Percentiles rank a stretch among this genome's conserved stretches.
phyloP scores from a whole-genome alignment of 148 eudicot species.

The Chenopodium quinoa region DNA sequence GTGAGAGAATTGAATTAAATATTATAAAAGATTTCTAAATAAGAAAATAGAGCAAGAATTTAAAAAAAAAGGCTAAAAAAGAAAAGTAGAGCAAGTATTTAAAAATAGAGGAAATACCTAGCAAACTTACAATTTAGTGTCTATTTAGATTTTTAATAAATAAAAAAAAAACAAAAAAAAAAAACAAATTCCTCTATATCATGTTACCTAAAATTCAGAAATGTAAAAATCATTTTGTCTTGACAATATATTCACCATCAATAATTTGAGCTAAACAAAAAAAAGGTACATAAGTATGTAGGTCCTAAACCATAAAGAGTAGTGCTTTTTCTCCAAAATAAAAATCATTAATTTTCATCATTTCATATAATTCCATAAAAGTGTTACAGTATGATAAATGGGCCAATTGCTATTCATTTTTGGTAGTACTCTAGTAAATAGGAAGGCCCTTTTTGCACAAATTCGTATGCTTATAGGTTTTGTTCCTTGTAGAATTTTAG shows the following conservation, averaged over 20 bases:
- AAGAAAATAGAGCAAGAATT: too few relatives aligned
- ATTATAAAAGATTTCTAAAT: too few relatives aligned
- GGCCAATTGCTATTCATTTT: neutral
- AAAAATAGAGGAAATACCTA: too few relatives aligned
- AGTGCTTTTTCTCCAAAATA: slow-evolving; percentile 2
- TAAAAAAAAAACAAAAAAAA: too few relatives aligned
- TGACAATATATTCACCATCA: neutral
- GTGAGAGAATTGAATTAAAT: too few relatives aligned
- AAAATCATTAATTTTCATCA: neutral
- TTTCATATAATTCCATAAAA: slow-evolving; percentile 12
- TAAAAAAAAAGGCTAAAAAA: too few relatives aligned
- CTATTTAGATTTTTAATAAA: neutral
- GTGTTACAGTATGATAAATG: slow-evolving; percentile 1
- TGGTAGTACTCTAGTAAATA: slow-evolving; percentile 4
- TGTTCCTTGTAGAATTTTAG: neutral
- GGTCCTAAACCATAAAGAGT: slow-evolving; percentile 8
- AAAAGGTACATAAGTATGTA: neutral
- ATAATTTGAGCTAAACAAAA: neutral
- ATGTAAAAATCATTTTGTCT: slow-evolving; percentile 16
- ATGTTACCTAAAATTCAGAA: neutral
- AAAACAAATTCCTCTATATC: neutral
- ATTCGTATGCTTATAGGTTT: slow-evolving; percentile 14
- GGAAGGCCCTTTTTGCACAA: slow-evolving; percentile 14
- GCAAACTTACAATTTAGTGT: neutral
- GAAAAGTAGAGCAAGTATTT: too few relatives aligned